These are phyloP conservation scores for Dimargaris cristalligena DNA, from an alignment of 192 early-diverging fungal species.

Conservation along the genomic window DNA sequence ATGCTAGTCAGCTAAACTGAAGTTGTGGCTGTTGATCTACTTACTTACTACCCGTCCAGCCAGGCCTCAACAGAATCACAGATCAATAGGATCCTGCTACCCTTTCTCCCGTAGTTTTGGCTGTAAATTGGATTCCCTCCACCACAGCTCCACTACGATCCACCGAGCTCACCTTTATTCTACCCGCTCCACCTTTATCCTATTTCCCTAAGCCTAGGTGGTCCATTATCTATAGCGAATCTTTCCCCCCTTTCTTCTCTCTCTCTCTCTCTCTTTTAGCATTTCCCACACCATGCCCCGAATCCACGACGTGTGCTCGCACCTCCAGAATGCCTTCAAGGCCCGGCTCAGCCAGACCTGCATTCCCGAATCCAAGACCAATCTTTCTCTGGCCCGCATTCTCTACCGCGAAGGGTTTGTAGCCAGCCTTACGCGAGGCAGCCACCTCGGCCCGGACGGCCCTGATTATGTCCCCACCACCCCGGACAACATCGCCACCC, in stretches of 20 bases:
- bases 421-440: conserved; percentile 56
- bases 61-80: no score
- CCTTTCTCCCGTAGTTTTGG: no score
- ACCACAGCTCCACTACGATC: no score
- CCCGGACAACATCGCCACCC: conserved; percentile 63
- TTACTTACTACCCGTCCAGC: no score
- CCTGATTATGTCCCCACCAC: conserved; percentile 50
- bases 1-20: no score
- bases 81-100: no score
- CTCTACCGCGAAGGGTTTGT: conserved; percentile 89
- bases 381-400: conserved; percentile 65
- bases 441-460: conserved; percentile 55
- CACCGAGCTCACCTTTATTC: neutral
- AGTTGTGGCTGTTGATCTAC: no score
- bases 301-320: conserved; percentile 68
- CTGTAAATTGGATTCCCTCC: no score
- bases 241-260: neutral
- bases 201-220: neutral
- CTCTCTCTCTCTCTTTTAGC: neutral
- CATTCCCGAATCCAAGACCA: conserved; percentile 77
- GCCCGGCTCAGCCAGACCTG: conserved; percentile 65
- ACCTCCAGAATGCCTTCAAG: conserved; percentile 80
- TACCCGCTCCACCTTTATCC: neutral
- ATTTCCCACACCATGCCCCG: conserved; percentile 38
- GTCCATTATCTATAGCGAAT: neutral